Base-by-base conservation (phyloP, 2,329 filamentous ascomycete species). In the Helotiales sp. region DNA sequence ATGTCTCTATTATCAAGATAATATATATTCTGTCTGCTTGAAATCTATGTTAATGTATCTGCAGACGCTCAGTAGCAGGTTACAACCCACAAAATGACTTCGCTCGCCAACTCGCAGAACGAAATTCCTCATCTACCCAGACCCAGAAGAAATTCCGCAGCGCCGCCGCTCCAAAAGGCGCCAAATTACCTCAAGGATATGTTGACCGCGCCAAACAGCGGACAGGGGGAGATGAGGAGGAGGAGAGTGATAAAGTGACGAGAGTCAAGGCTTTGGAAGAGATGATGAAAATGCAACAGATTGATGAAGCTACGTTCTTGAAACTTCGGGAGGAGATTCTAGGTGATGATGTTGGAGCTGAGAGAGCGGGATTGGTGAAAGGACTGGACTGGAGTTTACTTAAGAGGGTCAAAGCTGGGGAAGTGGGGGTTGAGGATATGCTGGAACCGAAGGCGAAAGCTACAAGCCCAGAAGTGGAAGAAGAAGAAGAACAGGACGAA, bases 351-450 rank as follows among this genome's bases (percentile, higher is more conserved):
- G 51, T 63, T 1, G 60, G 55, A 17, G 52, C 93, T 22, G 78
- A 78, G 13, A 91, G 86, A 66, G 96, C 92, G 13, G 91, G 96
- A 78, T 75, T 97, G 63, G 88, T 98, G 48, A 98, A 97, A 71
- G 95, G 95, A 0, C 75, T 99, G 50, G 95, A 99, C 74, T 89
- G 91, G 71, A 89, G 89, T 72, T 77, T 98, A 12, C 76, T 93
- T 27, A 84, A 89, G 71, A 80, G 86, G 64, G 81, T 89, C 59
- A 81, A 82, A 59, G 81, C 80, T 55, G 90, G 89, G 38, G 89
- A 92, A 71, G 55, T 93, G 72, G 80, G 91, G 1, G 71, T 52
- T 66, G 38, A 66, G 70, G 59, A 68, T 63, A 59, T 74, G 9
- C 68, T 74, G 7, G 69, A 72, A 1, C 66, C 66, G 10, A 63